A percentile compares a stretch with the other conserved stretches of the same genome.
These are phyloP conservation scores for Cladosporium cucumerinum DNA, from an alignment of 2,329 filamentous ascomycete genomes.

Conservation along the genomic window DNA sequence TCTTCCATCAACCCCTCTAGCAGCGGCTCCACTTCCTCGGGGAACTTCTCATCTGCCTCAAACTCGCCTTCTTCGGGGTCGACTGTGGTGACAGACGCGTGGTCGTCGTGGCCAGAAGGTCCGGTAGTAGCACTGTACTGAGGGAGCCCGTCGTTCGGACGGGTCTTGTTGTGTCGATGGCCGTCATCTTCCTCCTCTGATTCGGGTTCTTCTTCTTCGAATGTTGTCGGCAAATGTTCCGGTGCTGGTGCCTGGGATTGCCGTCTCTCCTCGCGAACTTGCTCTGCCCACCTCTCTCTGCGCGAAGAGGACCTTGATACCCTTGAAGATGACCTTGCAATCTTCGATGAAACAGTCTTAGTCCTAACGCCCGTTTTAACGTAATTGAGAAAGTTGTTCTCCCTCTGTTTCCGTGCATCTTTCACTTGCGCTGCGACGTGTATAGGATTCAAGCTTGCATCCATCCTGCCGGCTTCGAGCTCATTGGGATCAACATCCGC, in stretches of 20 bases:
- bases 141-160: not conserved
- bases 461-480: constrained; percentile 43
- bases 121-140: not conserved
- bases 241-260: constrained; percentile 12
- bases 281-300: constrained; percentile 13
- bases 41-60: constrained; percentile 36
- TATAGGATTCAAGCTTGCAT: constrained; percentile 36
- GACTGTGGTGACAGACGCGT: constrained; percentile 28
- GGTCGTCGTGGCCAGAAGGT: constrained; percentile 12
- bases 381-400: constrained; percentile 27
- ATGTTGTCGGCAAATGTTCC: constrained; percentile 23
- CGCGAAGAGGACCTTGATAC: constrained; percentile 25
- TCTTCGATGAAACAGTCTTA: constrained; percentile 16
- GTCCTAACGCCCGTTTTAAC: constrained; percentile 21
- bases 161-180: constrained; percentile 4
- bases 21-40: constrained; percentile 45
- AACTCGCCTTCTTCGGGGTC: constrained; percentile 32
- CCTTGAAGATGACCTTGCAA: constrained; percentile 21
- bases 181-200: constrained; percentile 15
- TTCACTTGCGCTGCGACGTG: constrained; percentile 46
- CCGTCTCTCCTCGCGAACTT: constrained; percentile 11
- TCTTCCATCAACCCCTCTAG: constrained; percentile 44
- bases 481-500: constrained; percentile 43
- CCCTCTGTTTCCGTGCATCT: constrained; percentile 42
- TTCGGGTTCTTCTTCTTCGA: constrained; percentile 31